These are phyloP conservation scores for Crataegus laevigata DNA, from an alignment of 306 rosid genomes.

Conservation along the genomic window DNA sequence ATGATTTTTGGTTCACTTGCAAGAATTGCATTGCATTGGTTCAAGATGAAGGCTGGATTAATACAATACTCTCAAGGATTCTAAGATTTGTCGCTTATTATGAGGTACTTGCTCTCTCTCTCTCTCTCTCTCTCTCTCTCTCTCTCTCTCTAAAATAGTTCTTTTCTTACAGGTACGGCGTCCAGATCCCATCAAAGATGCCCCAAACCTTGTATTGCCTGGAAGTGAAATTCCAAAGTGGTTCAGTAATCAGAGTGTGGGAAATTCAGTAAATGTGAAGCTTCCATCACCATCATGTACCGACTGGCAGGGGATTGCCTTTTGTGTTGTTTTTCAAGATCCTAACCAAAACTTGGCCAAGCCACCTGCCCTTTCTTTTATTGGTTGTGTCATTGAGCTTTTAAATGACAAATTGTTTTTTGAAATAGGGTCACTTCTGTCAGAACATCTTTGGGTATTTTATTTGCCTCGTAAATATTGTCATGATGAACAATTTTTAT, in stretches of 20 bases:
- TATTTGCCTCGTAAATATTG: neutral
- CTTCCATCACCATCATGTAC: neutral
- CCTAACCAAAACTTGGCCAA: neutral
- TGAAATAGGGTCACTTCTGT: accelerated
- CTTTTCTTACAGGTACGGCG: neutral
- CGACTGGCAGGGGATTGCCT: neutral
- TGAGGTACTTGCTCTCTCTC: neutral
- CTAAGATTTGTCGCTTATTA: accelerated
- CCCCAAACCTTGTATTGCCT: neutral
- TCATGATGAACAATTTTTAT: neutral
- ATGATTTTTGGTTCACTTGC: neutral
- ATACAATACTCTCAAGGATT: neutral
- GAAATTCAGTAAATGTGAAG: neutral
- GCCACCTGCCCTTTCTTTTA: neutral
- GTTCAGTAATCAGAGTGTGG: neutral
- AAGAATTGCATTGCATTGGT: neutral
- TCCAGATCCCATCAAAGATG: neutral
- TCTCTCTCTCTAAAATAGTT: neutral
- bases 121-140: neutral
- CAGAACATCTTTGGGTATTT: neutral
- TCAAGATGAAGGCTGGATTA: neutral
- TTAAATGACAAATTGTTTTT: too few species aligned
- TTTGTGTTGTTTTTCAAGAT: neutral
- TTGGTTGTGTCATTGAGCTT: too few species aligned
- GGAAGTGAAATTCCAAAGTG: conserved; percentile 2